Conservation (phyloP, 768 basidiomycete genomes). For the Clitopilus hobsonii region DNA sequence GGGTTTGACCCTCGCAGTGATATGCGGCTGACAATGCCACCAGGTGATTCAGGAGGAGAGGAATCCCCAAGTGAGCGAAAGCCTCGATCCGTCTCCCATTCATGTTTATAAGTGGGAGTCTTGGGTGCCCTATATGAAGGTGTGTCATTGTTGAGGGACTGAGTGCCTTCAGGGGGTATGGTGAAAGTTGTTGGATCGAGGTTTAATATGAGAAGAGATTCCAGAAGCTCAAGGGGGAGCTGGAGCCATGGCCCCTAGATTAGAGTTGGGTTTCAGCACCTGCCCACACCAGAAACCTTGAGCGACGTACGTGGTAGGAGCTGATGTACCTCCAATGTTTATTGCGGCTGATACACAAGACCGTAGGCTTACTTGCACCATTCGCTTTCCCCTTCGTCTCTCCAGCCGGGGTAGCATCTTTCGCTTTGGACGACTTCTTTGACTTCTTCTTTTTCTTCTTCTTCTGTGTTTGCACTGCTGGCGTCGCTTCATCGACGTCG, state of each 20-base stretch:
- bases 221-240: constrained; percentile 80
- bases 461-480: constrained; percentile 31
- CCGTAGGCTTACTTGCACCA: constrained; percentile 42
- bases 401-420: constrained; percentile 24
- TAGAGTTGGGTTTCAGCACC: constrained; percentile 12
- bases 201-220: constrained; percentile 76
- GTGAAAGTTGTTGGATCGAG: constrained; percentile 65
- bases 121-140: not conserved
- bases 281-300: constrained; percentile 3
- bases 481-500: constrained; percentile 12
- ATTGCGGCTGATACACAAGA: constrained; percentile 85
- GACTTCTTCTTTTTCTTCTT: constrained; percentile 71
- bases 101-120: not conserved
- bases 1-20: constrained; percentile 17
- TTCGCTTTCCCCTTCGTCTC: constrained; percentile 22
- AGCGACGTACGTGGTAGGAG: constrained; percentile 73
- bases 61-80: constrained; percentile 36
- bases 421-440: constrained; percentile 48
- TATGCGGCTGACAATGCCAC: constrained; percentile 25
- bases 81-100: constrained; percentile 41
- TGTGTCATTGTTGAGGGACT: constrained; percentile 9
- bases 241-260: constrained; percentile 87
- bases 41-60: constrained; percentile 43
- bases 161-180: constrained; percentile 14
- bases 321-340: constrained; percentile 95